phyloP scores from a whole-genome alignment of 495 filamentous ascomycete species.

The Penicillium fimorum region DNA sequence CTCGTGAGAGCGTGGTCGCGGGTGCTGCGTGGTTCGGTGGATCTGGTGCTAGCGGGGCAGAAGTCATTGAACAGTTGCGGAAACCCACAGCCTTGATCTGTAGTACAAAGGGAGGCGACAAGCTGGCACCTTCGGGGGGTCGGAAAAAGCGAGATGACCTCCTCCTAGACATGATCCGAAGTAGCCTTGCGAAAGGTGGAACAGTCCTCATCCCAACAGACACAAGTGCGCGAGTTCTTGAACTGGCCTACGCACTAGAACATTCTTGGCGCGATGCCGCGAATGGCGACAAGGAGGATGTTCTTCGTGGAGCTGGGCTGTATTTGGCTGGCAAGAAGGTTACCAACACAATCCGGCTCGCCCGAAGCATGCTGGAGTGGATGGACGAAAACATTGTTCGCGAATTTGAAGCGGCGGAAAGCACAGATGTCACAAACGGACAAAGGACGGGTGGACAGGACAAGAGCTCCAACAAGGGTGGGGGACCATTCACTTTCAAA shows the following conservation, averaged over 20 bases:
- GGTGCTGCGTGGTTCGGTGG: constrained; percentile 92
- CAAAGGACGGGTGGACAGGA: constrained; percentile 37
- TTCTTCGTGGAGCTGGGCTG: constrained; percentile 66
- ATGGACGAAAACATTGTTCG: constrained; percentile 92
- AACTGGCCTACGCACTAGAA: constrained; percentile 88
- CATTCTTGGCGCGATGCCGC: constrained; percentile 80
- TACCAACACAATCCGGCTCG: constrained; percentile 78
- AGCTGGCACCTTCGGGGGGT: constrained; percentile 64
- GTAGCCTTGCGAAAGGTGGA: constrained; percentile 74
- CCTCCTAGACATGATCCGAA: constrained; percentile 75
- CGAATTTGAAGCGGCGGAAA: constrained; percentile 80
- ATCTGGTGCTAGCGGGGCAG: constrained; percentile 74
- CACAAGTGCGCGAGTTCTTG: constrained; percentile 89
- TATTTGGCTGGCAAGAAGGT: constrained; percentile 82
- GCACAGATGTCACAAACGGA: constrained; percentile 44
- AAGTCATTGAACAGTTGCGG: constrained; percentile 88
- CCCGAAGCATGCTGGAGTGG: constrained; percentile 97
- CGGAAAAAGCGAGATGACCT: constrained; percentile 80
- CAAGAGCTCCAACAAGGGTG: constrained; percentile 44
- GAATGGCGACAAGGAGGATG: constrained; percentile 42
- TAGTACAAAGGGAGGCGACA: constrained; percentile 77
- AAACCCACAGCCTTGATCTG: constrained; percentile 93
- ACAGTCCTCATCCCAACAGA: constrained; percentile 96
- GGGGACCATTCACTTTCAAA: constrained; percentile 86
- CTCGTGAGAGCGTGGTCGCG: constrained; percentile 84